Conservation (phyloP, 164 flowering plant species). For the Annona cherimola region DNA sequence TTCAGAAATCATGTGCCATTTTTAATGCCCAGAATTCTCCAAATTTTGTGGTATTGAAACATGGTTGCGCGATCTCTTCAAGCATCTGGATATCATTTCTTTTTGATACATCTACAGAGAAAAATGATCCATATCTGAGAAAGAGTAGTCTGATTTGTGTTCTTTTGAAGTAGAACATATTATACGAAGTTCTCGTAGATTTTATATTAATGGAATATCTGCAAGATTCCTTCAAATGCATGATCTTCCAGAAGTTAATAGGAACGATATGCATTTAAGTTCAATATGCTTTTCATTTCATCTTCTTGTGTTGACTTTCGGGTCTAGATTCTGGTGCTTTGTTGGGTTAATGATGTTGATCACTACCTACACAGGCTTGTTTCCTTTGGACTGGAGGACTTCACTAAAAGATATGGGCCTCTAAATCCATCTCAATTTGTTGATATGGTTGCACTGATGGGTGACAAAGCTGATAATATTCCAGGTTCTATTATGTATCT, state of each 20-base stretch:
- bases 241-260: background rate
- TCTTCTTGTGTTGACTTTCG: background rate
- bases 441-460: slow-evolving; percentile 71
- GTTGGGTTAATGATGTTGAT: slow-evolving; percentile 1
- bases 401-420: slow-evolving; percentile 66
- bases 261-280: background rate
- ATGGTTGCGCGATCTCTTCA: background rate
- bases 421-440: slow-evolving; percentile 84
- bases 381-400: slow-evolving; percentile 92
- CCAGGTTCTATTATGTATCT: slow-evolving; percentile 52
- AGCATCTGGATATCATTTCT: background rate
- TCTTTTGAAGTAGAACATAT: background rate
- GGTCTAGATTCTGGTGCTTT: background rate
- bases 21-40: background rate
- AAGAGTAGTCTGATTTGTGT: background rate
- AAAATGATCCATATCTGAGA: background rate
- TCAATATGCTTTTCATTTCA: background rate
- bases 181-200: background rate
- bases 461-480: slow-evolving; percentile 84
- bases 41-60: background rate
- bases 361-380: slow-evolving; percentile 49
- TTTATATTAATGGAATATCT: background rate
- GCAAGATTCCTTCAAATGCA: background rate
- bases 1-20: background rate
- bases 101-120: background rate